Percentiles rank a stretch among this genome's conserved stretches.
Evolutionary conservation across 768 basidiomycete genomes (phyloP).

Genomic region (Exsudoporus frostii): DNA sequence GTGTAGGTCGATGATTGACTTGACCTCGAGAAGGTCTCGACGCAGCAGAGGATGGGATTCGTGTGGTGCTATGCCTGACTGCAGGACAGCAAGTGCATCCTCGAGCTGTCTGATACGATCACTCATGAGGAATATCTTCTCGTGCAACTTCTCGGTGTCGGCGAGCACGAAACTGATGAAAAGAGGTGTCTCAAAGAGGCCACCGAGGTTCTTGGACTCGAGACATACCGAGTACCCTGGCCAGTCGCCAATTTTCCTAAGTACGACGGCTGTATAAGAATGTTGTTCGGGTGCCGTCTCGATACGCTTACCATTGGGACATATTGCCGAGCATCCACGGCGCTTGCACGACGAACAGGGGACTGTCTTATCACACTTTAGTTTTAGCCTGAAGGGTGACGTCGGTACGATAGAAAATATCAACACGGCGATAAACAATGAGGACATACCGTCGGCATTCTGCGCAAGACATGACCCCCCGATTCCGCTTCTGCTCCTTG

Average conservation of each 20-base stretch:
- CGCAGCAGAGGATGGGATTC: constrained; percentile 60
- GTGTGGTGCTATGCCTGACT: constrained; percentile 41
- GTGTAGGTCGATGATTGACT: constrained; percentile 67
- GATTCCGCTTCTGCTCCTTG: constrained; percentile 63
- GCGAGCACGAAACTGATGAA: constrained; percentile 60
- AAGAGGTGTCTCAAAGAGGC: not conserved
- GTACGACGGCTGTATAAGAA: not conserved
- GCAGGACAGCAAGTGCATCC: constrained; percentile 58
- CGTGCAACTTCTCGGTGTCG: constrained; percentile 66
- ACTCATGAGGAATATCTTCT: constrained; percentile 65
- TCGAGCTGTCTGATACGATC: constrained; percentile 71
- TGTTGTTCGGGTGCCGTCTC: not conserved
- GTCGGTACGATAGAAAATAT: not conserved
- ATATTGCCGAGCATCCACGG: constrained; percentile 73
- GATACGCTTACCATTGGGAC: constrained; percentile 52
- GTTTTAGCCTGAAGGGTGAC: constrained; percentile 47
- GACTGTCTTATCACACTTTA: constrained; percentile 74
- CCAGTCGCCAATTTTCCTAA: constrained; percentile 66
- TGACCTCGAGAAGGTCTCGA: constrained; percentile 60
- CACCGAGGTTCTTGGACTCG: not conserved
- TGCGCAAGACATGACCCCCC: constrained; percentile 53
- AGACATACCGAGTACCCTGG: constrained; percentile 66
- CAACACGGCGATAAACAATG: not conserved
- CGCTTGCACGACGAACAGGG: constrained; percentile 60
- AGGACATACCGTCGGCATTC: constrained; percentile 56